Conservation (phyloP, 345 rosid species). For the Euclidium syriacum region DNA sequence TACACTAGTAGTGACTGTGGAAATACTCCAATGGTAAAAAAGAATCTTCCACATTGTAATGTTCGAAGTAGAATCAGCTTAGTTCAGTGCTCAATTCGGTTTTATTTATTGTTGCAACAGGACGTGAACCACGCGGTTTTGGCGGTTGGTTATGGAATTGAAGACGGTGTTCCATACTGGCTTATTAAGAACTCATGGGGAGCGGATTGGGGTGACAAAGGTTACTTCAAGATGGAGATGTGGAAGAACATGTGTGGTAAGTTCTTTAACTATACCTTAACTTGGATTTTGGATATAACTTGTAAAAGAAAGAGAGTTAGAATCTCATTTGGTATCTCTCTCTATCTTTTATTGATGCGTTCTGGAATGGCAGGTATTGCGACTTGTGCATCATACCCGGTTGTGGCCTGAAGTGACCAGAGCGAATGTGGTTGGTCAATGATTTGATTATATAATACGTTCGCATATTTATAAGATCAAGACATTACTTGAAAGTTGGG, state of each 20-base stretch:
- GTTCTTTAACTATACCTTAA: slow-evolving; percentile 30
- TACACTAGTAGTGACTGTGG: slow-evolving; percentile 69
- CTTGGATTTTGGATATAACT: background rate
- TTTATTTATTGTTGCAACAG: slow-evolving; percentile 31
- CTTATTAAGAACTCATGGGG: slow-evolving; percentile 97
- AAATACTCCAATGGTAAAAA: slow-evolving; percentile 51
- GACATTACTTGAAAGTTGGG: slow-evolving; percentile 3
- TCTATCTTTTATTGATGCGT: background rate
- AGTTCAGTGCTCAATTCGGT: background rate
- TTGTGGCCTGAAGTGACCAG: slow-evolving; percentile 45
- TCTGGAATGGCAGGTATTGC: slow-evolving; percentile 60
- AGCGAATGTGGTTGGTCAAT: slow-evolving; percentile 7
- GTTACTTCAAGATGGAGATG: slow-evolving; percentile 94
- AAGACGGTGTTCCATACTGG: slow-evolving; percentile 78
- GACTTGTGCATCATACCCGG: slow-evolving; percentile 87
- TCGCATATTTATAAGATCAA: slow-evolving; percentile 6
- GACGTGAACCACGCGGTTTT: slow-evolving; percentile 98
- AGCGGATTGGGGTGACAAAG: slow-evolving; percentile 63
- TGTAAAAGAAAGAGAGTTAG: background rate
- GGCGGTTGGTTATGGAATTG: slow-evolving; percentile 93
- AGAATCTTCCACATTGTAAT: background rate
- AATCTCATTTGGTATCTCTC: background rate
- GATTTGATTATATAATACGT: background rate
- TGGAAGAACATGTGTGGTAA: slow-evolving; percentile 98
- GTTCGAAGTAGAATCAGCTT: background rate